A percentile compares a stretch with the other conserved stretches of the same genome.
phyloP scores from a whole-genome alignment of 371 early-diverging fungal genomes.

The Parasitella parasitica region DNA sequence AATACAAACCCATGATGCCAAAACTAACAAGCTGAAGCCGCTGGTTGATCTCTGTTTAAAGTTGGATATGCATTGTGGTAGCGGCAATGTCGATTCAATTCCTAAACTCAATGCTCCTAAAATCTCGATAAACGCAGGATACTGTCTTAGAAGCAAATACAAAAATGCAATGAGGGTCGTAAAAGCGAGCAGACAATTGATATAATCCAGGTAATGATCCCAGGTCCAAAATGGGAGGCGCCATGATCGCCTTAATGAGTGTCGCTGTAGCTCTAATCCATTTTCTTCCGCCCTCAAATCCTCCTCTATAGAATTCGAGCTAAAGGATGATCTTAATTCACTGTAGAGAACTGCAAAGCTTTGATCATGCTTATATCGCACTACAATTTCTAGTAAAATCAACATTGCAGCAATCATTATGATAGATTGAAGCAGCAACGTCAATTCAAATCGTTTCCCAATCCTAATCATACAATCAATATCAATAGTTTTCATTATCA shows the following conservation, averaged over 20 bases:
- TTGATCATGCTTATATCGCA: conserved; percentile 24
- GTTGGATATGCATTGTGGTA: conserved; percentile 62
- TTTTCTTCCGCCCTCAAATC: conserved; percentile 21
- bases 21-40: conserved; percentile 52
- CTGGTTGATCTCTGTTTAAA: conserved; percentile 48
- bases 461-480: conserved; percentile 27
- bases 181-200: conserved; percentile 44
- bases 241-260: conserved; percentile 4
- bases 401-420: conserved; percentile 61
- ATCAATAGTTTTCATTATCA: not conserved
- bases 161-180: conserved; percentile 34
- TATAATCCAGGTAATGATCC: conserved; percentile 45
- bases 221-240: conserved; percentile 35
- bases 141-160: conserved; percentile 29
- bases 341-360: conserved; percentile 20
- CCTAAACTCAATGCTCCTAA: conserved; percentile 50
- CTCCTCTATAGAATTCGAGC: conserved; percentile 10
- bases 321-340: conserved; percentile 14
- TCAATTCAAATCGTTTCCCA: conserved; percentile 58
- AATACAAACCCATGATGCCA: conserved; percentile 39
- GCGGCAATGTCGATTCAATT: conserved; percentile 61
- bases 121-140: conserved; percentile 31
- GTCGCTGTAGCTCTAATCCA: not conserved
- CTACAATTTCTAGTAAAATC: conserved; percentile 49
- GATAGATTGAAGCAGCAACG: conserved; percentile 60